phyloP scores from a whole-genome alignment of 345 rosid genomes.

The Nasturtium officinale region DNA sequence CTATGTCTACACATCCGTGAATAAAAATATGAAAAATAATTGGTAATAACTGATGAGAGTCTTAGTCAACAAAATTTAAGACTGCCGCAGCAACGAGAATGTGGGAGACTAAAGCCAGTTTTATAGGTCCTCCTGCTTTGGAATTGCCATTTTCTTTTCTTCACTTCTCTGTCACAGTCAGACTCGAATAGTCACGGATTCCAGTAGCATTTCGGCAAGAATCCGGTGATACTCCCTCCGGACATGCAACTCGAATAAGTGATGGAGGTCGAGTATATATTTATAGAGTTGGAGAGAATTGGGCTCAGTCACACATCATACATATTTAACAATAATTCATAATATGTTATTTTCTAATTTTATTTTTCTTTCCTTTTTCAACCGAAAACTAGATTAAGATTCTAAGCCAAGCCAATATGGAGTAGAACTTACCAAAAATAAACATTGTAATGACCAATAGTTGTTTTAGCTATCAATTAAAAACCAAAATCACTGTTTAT shows the following conservation, averaged over 20 bases:
- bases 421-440: neutral
- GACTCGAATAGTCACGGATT: constrained; percentile 2
- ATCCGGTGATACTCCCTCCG: no score
- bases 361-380: neutral
- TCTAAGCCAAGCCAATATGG: neutral
- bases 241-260: no score
- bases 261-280: no score
- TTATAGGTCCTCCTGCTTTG: constrained; percentile 1
- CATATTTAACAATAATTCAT: neutral
- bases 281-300: no score
- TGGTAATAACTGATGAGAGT: neutral
- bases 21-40: neutral
- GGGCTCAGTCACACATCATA: constrained; percentile 8
- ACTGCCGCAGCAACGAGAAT: neutral
- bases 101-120: constrained; percentile 19
- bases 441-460: neutral
- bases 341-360: neutral
- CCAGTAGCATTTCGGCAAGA: no score
- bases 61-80: constrained; percentile 3
- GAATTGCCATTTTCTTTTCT: neutral
- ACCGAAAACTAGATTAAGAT: neutral
- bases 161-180: neutral
- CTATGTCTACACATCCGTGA: neutral
- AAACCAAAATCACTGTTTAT: neutral
- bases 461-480: neutral